Conservation (phyloP, 2,329 filamentous ascomycete species). For the Botrytis porri region DNA sequence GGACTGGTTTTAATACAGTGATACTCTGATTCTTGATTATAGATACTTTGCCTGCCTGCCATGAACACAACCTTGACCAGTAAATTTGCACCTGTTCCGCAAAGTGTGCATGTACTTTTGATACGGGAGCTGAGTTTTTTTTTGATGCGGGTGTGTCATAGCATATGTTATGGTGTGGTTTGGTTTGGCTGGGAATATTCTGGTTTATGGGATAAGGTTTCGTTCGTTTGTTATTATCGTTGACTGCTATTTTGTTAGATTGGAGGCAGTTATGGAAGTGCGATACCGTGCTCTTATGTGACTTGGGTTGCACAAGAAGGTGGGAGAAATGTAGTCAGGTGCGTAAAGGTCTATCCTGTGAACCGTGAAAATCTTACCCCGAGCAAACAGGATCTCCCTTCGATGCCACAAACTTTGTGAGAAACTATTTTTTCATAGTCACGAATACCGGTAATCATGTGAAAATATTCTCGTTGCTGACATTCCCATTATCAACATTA, state of each 20-base stretch:
- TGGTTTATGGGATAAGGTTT: not conserved
- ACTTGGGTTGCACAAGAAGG: conserved; percentile 1
- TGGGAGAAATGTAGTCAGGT: not conserved
- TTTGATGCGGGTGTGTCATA: not conserved
- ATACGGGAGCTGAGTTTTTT: conserved; percentile 5
- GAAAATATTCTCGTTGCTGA: conserved; percentile 15
- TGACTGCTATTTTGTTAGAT: not conserved
- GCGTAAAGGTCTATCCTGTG: not conserved
- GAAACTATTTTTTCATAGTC: conserved; percentile 5
- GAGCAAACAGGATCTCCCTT: conserved; percentile 6
- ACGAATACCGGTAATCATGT: conserved; percentile 13
- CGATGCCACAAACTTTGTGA: conserved; percentile 18
- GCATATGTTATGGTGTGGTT: conserved; percentile 12
- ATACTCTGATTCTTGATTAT: conserved; percentile 9
- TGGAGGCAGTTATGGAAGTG: conserved; percentile 3
- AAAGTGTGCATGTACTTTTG: conserved; percentile 20
- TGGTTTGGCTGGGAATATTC: not conserved
- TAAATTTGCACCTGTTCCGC: conserved; percentile 20
- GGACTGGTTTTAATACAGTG: not conserved
- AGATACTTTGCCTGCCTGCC: conserved; percentile 14
- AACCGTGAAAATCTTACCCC: conserved; percentile 5
- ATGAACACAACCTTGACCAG: not conserved
- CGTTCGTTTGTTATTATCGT: conserved; percentile 1
- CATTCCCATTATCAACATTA: conserved; percentile 8
- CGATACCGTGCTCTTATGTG: not conserved